Percentiles rank a stretch among this genome's conserved stretches.
These are phyloP conservation scores for Sonneratia alba DNA, from an alignment of 345 rosid species.

Conservation along the genomic window DNA sequence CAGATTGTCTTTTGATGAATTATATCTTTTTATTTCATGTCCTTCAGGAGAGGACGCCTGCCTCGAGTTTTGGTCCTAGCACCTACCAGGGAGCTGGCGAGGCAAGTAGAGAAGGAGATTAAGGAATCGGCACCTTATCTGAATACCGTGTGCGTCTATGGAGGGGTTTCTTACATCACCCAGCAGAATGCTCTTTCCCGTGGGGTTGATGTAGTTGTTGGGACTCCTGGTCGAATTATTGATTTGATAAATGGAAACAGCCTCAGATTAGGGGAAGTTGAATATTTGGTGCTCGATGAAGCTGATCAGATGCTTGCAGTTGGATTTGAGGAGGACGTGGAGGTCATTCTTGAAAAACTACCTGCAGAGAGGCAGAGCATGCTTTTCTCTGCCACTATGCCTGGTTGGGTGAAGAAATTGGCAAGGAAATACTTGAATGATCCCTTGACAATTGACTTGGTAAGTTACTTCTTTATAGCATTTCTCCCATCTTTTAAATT, in stretches of 20 bases:
- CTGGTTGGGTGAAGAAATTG: slow-evolving; percentile 88
- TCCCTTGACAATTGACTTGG: slow-evolving; percentile 91
- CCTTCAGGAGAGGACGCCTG: slow-evolving; percentile 53
- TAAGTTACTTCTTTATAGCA: slow-evolving; percentile 14
- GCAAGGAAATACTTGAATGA: slow-evolving; percentile 81
- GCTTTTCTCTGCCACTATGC: slow-evolving; percentile 99
- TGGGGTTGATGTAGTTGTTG: slow-evolving; percentile 96
- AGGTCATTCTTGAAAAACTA: slow-evolving; percentile 72
- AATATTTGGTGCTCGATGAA: slow-evolving; percentile 94
- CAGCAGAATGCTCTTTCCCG: slow-evolving; percentile 78
- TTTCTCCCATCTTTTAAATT: not conserved
- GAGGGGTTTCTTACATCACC: slow-evolving; percentile 78
- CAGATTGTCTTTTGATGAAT: not conserved
- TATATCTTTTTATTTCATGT: not conserved
- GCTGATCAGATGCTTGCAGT: slow-evolving; percentile 99
- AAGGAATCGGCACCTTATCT: slow-evolving; percentile 83
- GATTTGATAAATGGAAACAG: slow-evolving; percentile 69
- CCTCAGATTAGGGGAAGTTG: slow-evolving; percentile 80
- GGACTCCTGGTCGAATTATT: slow-evolving; percentile 93
- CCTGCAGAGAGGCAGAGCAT: slow-evolving; percentile 83
- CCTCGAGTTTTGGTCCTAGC: slow-evolving; percentile 77
- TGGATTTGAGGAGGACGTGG: slow-evolving; percentile 95
- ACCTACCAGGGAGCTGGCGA: slow-evolving; percentile 87
- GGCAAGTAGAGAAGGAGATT: slow-evolving; percentile 93
- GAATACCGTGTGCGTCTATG: slow-evolving; percentile 84